Evolutionary conservation across 2,329 filamentous ascomycete species (phyloP).

Genomic region (Nothopassalora personata): DNA sequence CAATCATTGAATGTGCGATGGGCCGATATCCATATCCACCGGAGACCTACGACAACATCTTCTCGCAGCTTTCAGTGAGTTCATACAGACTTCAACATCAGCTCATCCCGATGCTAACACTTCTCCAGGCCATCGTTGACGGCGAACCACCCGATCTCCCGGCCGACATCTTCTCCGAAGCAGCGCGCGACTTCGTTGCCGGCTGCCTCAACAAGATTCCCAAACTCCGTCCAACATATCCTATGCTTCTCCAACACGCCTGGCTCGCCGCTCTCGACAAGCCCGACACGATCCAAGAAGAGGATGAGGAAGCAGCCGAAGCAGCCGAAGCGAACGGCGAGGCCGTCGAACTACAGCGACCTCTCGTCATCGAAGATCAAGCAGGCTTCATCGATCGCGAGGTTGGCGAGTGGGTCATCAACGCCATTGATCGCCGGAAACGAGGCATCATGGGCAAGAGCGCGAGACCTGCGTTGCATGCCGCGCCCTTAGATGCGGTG

Average conservation of each 20-base stretch:
- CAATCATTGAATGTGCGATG: conserved; percentile 92
- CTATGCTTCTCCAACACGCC: conserved; percentile 79
- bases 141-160: conserved; percentile 91
- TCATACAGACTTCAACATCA: conserved; percentile 5
- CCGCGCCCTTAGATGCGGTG: conserved; percentile 69
- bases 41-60: conserved; percentile 96
- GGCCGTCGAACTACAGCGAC: conserved; percentile 1
- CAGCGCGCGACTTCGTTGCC: conserved; percentile 78
- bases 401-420: conserved; percentile 78
- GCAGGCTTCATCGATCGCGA: conserved; percentile 59
- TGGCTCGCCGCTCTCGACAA: conserved; percentile 77
- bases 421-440: conserved; percentile 62
- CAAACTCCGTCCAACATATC: conserved; percentile 87
- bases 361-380: conserved; percentile 31
- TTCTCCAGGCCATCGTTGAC: conserved; percentile 82
- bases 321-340: conserved; percentile 23
- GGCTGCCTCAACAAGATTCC: conserved; percentile 91
- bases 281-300: conserved; percentile 67
- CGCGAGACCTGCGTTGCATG: conserved; percentile 76
- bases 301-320: conserved; percentile 55
- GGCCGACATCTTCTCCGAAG: conserved; percentile 67
- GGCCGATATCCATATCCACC: conserved; percentile 94
- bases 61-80: conserved; percentile 92
- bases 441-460: conserved; percentile 52
- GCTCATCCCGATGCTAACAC: conserved; percentile 17